Percentiles rank a stretch among this genome's conserved stretches.
Conservation (phyloP, 495 filamentous ascomycete genomes). For the Zalerion maritima region DNA sequence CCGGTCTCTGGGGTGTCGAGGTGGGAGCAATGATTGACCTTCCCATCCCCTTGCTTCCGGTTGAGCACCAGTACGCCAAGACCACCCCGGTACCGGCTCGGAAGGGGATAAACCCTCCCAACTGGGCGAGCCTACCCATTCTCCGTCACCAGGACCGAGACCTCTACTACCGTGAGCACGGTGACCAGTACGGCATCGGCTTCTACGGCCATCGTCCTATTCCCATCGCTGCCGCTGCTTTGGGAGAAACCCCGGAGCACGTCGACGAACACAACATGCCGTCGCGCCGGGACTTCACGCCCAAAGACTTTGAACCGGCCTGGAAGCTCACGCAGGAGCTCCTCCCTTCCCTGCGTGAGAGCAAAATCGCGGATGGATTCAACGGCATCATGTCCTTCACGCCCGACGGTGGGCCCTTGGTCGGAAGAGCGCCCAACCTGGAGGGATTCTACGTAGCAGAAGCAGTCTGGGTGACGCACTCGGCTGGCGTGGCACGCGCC, state of each 20-base stretch:
- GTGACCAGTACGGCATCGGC: conserved; percentile 36
- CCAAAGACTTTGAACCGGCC: conserved; percentile 33
- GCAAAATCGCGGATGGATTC: conserved; percentile 33
- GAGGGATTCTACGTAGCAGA: conserved; percentile 39
- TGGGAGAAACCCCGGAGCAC: conserved; percentile 27
- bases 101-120: conserved; percentile 14
- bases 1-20: conserved; percentile 41
- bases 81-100: conserved; percentile 25
- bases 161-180: conserved; percentile 40
- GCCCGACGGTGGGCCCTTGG: conserved; percentile 33
- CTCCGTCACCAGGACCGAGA: conserved; percentile 37
- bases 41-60: conserved; percentile 31
- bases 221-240: conserved; percentile 27
- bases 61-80: conserved; percentile 39
- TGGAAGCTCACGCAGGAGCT: conserved; percentile 31
- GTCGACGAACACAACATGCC: conserved; percentile 38
- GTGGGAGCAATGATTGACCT: conserved; percentile 36
- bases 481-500: conserved; percentile 36
- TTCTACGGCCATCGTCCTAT: conserved; percentile 39
- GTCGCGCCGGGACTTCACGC: conserved; percentile 32
- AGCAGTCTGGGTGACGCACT: conserved; percentile 41
- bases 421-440: conserved; percentile 31
- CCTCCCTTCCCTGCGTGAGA: conserved; percentile 25
- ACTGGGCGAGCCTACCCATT: conserved; percentile 32
- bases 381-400: conserved; percentile 41